Evolutionary conservation across 176 grass and related monocot species (phyloP).

Genomic region (Oryza officinalis): DNA sequence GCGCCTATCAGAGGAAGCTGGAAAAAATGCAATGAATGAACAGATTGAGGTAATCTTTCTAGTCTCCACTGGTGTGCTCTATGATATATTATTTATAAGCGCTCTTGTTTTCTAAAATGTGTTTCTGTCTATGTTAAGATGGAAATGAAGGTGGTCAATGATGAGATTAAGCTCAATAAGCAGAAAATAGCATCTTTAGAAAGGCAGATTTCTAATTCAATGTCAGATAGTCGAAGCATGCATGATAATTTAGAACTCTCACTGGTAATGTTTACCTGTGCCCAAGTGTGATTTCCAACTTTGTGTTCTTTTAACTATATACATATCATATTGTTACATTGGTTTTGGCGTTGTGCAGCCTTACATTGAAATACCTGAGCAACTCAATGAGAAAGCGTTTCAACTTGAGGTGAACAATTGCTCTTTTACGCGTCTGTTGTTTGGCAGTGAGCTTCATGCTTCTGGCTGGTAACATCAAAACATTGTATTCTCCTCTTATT

Average conservation of each 20-base stretch:
- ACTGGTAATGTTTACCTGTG: conserved; percentile 42
- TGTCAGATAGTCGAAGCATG: conserved; percentile 44
- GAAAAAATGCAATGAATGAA: conserved; percentile 53
- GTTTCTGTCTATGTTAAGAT: conserved; percentile 53
- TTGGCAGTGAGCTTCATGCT: not conserved
- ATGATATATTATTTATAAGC: conserved; percentile 32
- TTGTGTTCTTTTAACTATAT: conserved; percentile 20
- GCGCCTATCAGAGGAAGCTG: conserved; percentile 60
- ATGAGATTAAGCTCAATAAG: conserved; percentile 65
- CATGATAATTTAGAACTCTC: conserved; percentile 47
- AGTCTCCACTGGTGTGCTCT: not conserved
- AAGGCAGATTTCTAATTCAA: conserved; percentile 52
- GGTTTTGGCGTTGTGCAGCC: conserved; percentile 47
- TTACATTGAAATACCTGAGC: conserved; percentile 60
- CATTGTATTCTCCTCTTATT: not conserved
- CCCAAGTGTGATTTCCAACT: conserved; percentile 25
- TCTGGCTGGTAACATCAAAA: not conserved
- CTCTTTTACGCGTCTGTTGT: not conserved
- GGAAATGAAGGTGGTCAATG: conserved; percentile 64
- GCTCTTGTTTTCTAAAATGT: conserved; percentile 11
- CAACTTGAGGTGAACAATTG: conserved; percentile 65
- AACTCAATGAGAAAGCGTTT: conserved; percentile 77
- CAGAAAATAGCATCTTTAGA: conserved; percentile 73
- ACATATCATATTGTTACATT: conserved; percentile 27
- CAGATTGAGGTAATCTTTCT: conserved; percentile 58